Base-by-base conservation (phyloP, 768 basidiomycete species). In the Chlorophyllum brunneum region DNA sequence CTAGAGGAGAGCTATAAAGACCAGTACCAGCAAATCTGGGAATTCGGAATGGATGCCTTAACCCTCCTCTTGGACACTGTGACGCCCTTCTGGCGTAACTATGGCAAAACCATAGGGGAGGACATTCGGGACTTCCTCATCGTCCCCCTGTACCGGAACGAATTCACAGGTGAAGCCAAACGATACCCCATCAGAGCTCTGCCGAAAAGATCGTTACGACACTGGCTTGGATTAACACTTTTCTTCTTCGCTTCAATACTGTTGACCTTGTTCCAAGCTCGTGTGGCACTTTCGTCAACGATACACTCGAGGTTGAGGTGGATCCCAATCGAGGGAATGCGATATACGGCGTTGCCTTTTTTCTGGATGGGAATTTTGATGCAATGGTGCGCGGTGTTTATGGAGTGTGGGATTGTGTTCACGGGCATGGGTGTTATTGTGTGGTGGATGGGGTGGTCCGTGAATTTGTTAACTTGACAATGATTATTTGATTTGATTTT, bases 71-170 rank as follows among this genome's bases (percentile, higher is more conserved):
- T 91, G 38, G 88, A 89, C 59, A 83, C 81, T 2, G 82, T 90
- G 11, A 81, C 88, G 1, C 88, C 88, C 0, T 80, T 91, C 61
- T 90, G 88, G 88, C 74, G 88, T 56, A 86, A 77, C 29, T 88
- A 90, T 55, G 88, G 88, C 47, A 88, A 86, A 60, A 79, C 80
- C n/a, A 88, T 91, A 46, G 85, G 86, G 27, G 80, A 87, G 61
- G 88, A 91, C 59, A 76, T 88, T 38, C 82, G 83, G 41, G 86
- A 88, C 56, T 90, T 90, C 62, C 79, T 90, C 54, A 86, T 91
- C 58, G 82, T 91, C 53, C 88, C 88, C 5, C 77, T 87, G 59
- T 91, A 91, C 56, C 80, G 88, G 29, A 88, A 91, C 63, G 88
- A 90, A 62, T 91, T 89, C 62, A 89, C 88, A 0, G 88, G 88